A percentile compares a stretch with the other conserved stretches of the same genome.
phyloP scores from a whole-genome alignment of 140 eudicot species.

The Ambrosia hybrid region DNA sequence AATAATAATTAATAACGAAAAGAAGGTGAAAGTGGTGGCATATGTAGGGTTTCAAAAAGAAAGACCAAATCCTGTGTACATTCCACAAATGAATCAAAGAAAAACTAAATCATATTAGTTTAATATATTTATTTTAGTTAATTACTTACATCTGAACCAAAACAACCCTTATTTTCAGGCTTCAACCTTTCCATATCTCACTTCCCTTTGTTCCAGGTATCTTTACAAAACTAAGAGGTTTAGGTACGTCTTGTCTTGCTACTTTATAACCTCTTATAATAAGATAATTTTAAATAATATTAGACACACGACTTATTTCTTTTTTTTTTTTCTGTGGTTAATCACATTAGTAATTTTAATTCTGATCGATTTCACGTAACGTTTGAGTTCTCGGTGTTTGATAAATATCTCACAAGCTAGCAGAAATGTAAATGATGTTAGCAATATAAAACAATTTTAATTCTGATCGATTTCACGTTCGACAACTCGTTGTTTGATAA shows the following conservation, averaged over 20 bases:
- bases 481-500: too few species aligned
- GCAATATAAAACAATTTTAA: too few species aligned
- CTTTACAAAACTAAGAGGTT: constrained; percentile 28
- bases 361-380: neutral
- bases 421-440: neutral
- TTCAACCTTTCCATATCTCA: constrained; percentile 34
- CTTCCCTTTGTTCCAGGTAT: constrained; percentile 29
- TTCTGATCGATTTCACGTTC: too few species aligned
- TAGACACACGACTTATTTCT: neutral
- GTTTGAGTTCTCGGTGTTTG: neutral
- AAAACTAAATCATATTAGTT: constrained; percentile 8
- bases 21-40: constrained; percentile 16
- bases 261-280: neutral
- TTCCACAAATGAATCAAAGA: constrained; percentile 21
- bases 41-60: constrained; percentile 32
- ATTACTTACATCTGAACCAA: constrained; percentile 11
- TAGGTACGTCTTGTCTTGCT: constrained; percentile 30
- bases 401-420: neutral
- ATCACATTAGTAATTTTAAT: too few species aligned
- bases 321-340: neutral
- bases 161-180: constrained; percentile 25
- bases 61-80: constrained; percentile 29
- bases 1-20: too few species aligned
- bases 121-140: neutral
- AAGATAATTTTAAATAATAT: too few species aligned